Evolutionary conservation across 345 rosid species (phyloP), one percentile per base, ranked within the genome.

Genomic region (Linum lewisii): DNA sequence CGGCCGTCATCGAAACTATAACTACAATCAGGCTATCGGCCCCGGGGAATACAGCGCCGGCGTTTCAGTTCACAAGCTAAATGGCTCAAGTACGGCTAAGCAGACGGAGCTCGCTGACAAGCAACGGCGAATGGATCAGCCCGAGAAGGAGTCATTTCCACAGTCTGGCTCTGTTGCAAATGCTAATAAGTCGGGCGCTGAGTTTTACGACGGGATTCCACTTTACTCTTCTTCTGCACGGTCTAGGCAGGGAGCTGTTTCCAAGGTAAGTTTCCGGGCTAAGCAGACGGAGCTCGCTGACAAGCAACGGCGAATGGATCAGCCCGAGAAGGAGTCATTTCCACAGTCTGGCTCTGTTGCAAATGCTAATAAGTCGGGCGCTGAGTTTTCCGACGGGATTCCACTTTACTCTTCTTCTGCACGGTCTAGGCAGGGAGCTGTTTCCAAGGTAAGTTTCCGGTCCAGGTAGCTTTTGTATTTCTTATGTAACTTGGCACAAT

Each of bases 181-280:
- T 29, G 56, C 24, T 24, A 19, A 52, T 21, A 24, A 24, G n/a
- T 21, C 24, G 7, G 24, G 15, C 13, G 82, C 82, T 60, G 81
- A 75, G 56, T 77, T 78, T 42, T 84, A 87, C 24, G 95, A 87
- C 52, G 95, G 91, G 42, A 87, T 87, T 73, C 95, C 95, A 21
- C 76, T 82, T 24, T 72, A 63, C 20, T 66, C 66, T 20, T 64
- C 76, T 37, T 78, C 91, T 2, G 65, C 65, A 11, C 74, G 83
- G 70, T 73, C 85, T 42, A 73, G 72, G 24, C 83, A 81, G 57
- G 80, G 82, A 1, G 74, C 81, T 5, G 84, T 81, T 67, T 77
- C 88, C 26, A 85, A 77, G 85, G 92, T 84, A 11, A 24, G 32
- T 44, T 24, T 21, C 38, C 38, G 5, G 8, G 5, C 23, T 24